These are phyloP conservation scores for Globisporangium cederbergense DNA, from an alignment of 352 stramenopile species.

Conservation along the genomic window DNA sequence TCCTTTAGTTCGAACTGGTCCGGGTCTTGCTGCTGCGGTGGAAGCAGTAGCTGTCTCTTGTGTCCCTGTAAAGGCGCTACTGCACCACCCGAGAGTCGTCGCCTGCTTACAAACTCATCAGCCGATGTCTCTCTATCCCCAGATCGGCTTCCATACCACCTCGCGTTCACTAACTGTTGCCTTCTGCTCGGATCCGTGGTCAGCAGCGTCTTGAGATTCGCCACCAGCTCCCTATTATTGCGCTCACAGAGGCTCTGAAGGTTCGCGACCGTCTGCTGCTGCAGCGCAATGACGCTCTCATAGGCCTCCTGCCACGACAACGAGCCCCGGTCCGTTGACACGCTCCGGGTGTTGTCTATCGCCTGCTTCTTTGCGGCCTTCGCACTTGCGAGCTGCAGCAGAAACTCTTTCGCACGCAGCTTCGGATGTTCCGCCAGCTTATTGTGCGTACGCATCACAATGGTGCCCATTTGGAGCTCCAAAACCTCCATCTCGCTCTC, in stretches of 20 bases:
- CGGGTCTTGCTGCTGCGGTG: slow-evolving; percentile 54
- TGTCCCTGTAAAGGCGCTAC: not conserved
- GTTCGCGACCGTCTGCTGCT: slow-evolving; percentile 73
- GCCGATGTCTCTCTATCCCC: not conserved
- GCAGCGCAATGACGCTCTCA: slow-evolving; percentile 61
- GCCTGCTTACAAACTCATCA: not conserved
- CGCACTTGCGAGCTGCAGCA: slow-evolving; percentile 50
- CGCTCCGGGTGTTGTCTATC: slow-evolving; percentile 9
- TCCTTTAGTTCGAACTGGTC: slow-evolving; percentile 19
- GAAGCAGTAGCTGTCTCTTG: slow-evolving; percentile 19
- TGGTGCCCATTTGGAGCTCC: slow-evolving; percentile 61
- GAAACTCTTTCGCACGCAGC: slow-evolving; percentile 58
- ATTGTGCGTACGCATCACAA: slow-evolving; percentile 51
- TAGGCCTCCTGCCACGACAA: slow-evolving; percentile 73
- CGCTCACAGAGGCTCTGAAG: slow-evolving; percentile 54
- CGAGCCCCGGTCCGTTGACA: slow-evolving; percentile 25
- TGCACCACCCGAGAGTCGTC: not conserved
- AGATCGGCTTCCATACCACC: not conserved
- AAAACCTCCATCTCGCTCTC: slow-evolving; percentile 29
- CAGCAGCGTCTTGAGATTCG: slow-evolving; percentile 52
- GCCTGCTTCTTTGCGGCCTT: slow-evolving; percentile 9
- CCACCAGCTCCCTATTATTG: slow-evolving; percentile 35
- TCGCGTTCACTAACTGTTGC: slow-evolving; percentile 17
- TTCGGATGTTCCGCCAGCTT: slow-evolving; percentile 62
- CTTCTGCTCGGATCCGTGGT: slow-evolving; percentile 39